Evolutionary conservation across 768 basidiomycete genomes (phyloP), one percentile per base, ranked within the genome.

Genomic region (Chalciporus pseudorubinellus): DNA sequence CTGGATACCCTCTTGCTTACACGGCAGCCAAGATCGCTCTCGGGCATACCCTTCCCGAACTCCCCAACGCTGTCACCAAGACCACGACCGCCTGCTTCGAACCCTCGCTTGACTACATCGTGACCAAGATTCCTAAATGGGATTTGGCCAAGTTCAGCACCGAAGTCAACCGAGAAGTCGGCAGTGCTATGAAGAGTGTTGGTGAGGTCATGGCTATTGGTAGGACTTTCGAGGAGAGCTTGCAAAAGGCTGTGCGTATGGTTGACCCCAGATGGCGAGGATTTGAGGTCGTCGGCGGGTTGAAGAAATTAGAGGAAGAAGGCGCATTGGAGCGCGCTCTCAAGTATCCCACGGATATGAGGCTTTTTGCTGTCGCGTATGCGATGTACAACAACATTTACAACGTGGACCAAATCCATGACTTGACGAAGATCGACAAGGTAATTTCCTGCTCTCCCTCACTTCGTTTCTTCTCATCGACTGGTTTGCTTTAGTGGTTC

Each of bases 181-280:
- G 95, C 21, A 98, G 95, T 3, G 84, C 95, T 16, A 98, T 99
- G 97, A 99, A 99, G 73, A 94, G 92, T 14, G 97, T 99, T 48
- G 97, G 97, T 48, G 97, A 99, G 71, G 95, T 99, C 65, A 99
- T 99, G 97, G 95, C 95, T 59, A 98, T 99, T 61, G 97, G 97
- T 33, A 88, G 97, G 59, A 99, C 97, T 1, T 99, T 98, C 61
- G 97, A 99, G 72, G 97, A 99, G 70, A 92, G 90, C 63, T 77
- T 99, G 64, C 97, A 98, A 69, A 99, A 99, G 73, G 97, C 97
- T 43, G 89, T 99, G 54, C 88, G 97, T 56, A 93, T 97, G 76
- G 89, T 98, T 33, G 95, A 98, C 69, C 97, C 97, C 24, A 83
- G 90, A 26, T 99, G 92, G 84, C 84, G 89, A 66, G 97, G 97